Evolutionary conservation across 345 rosid species (phyloP).

Genomic region (Microcos paniculata): DNA sequence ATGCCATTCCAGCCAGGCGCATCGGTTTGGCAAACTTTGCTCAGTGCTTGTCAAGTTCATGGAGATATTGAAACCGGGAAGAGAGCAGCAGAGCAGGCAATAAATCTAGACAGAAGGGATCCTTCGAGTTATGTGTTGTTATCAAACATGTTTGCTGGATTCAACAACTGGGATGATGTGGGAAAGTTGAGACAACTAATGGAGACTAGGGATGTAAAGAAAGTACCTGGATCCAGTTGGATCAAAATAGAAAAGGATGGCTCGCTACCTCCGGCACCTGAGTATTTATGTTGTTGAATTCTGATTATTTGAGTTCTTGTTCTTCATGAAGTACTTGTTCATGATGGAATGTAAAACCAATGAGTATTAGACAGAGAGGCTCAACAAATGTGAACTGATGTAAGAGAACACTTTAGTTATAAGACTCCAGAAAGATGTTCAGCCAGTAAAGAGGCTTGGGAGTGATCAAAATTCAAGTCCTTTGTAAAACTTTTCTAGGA

Average conservation of each 20-base stretch:
- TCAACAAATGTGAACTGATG: neutral
- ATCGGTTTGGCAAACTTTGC: slow-evolving; percentile 57
- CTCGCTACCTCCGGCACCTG: neutral
- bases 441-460: neutral
- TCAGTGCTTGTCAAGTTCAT: slow-evolving; percentile 46
- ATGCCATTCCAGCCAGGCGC: slow-evolving; percentile 49
- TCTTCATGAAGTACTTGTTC: neutral
- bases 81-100: slow-evolving; percentile 43
- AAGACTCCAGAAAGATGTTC: neutral
- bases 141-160: slow-evolving; percentile 53
- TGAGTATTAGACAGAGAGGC: neutral
- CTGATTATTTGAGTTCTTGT: neutral
- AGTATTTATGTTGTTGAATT: neutral
- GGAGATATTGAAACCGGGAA: slow-evolving; percentile 51
- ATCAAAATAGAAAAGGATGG: slow-evolving; percentile 19
- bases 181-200: slow-evolving; percentile 42
- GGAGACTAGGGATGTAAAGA: slow-evolving; percentile 49
- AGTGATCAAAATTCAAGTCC: neutral
- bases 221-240: slow-evolving; percentile 62
- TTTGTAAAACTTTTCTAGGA: neutral
- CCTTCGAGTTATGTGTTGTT: slow-evolving; percentile 48
- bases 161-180: slow-evolving; percentile 45
- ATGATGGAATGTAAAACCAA: neutral
- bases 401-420: neutral
- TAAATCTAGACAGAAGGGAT: slow-evolving; percentile 33